Evolutionary conservation across 2,329 filamentous ascomycete species (phyloP), one percentile per base, ranked within the genome.

Genomic region (Cryphonectria carpinicola): DNA sequence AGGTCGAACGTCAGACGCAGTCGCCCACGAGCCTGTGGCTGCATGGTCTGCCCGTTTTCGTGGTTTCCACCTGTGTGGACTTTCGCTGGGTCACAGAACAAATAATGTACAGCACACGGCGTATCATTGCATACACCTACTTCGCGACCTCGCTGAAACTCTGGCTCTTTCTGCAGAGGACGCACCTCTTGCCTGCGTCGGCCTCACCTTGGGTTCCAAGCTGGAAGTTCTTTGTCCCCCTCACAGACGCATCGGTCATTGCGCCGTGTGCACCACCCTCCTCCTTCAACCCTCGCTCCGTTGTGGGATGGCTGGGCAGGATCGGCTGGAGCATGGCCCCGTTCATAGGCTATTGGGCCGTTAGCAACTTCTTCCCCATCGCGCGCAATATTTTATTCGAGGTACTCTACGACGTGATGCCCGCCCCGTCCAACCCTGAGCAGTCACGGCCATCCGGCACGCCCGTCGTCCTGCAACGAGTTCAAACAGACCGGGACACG

Each of bases 161-260:
- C 5, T 88, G 83, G 73, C 79, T 84, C n/a, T 83, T 84, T 32
- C 78, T 89, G 61, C 87, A 89, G 73, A 81, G 85, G 64, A 78
- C 87, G 10, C 84, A 84, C 8, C 77, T 89, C 19, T 78, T 85
- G 60, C 78, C 85, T 0, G 76, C 79, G 17, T 80, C 74, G 13
- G 78, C 78, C 8, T 79, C 74, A 17, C 79, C 78, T 10, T 79
- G 77, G 77, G 77, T 89, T 3, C 87, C 88, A 0, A 77, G 76
- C 10, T 79, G 80, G 52, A 80, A 77, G 6, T 90, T 85, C 76
- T 89, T 89, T 73, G 75, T 89, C 25, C 87, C 88, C 0, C 89
- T 88, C 64, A 84, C 85, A 17, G 75, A 79, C 10, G 78, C 82
- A 17, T 89, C 87, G 0, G 86, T 86, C 0, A 84, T 88, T 39